These are phyloP conservation scores for Phytopythium sindhum DNA, from an alignment of 352 stramenopile genomes.

Conservation along the genomic window DNA sequence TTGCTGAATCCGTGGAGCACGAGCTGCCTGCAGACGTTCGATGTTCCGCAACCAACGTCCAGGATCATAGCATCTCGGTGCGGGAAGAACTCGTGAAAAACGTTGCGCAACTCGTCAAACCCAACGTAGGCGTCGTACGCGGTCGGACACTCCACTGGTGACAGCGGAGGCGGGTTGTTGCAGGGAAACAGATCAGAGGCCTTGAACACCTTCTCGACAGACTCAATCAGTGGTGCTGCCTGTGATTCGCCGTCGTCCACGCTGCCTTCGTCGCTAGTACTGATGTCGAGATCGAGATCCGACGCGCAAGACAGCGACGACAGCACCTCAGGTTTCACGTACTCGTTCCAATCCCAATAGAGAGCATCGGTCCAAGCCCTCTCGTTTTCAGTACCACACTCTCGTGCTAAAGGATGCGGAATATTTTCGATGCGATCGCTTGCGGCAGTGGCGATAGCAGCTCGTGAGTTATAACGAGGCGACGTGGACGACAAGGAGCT, in stretches of 20 bases:
- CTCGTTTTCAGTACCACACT: not conserved
- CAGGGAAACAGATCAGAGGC: not conserved
- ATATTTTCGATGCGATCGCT: not conserved
- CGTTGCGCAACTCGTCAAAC: not conserved
- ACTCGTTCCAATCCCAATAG: not conserved
- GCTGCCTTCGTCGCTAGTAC: not conserved
- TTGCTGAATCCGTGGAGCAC: conserved; percentile 6
- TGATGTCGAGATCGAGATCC: not conserved
- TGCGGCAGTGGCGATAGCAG: accelerated
- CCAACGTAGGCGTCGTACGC: conserved; percentile 2
- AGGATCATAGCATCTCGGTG: conserved; percentile 4
- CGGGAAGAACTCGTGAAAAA: not conserved
- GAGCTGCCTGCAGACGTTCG: conserved; percentile 3
- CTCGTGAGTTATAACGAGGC: too few relatives aligned
- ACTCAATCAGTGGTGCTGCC: not conserved
- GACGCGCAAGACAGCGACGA: conserved; percentile 1
- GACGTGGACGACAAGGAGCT: conserved; percentile 1
- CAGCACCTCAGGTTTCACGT: not conserved
- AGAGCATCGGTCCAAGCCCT: not conserved
- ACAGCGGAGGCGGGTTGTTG: not conserved
- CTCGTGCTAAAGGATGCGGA: not conserved
- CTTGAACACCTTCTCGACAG: not conserved
- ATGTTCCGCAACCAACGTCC: conserved; percentile 7
- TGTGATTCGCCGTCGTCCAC: not conserved
- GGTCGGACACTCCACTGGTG: too few relatives aligned